Evolutionary conservation across 2,329 filamentous ascomycete species (phyloP), one percentile per base, ranked within the genome.

Genomic region (Myriosclerotinia duriaeana): DNA sequence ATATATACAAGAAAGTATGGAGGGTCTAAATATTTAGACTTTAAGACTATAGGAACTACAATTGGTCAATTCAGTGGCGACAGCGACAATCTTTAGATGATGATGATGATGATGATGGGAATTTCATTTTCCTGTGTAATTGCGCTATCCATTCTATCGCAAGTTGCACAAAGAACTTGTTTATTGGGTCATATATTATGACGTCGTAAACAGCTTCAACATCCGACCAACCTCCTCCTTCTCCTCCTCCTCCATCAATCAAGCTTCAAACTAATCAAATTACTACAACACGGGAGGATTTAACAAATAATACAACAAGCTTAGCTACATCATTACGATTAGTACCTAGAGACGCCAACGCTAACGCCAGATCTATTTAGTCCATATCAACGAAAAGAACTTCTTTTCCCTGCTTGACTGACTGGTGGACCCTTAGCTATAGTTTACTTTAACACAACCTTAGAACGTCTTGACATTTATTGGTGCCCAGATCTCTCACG

Each of bases 371-470:
- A 38, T 36, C 34, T 36, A 63, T 55, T 46, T 17, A 34, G 50
- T 15, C 30, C 26, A 64, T 40, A 64, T 64, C 50, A 56, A 44
- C 50, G 17, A 20, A 56, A 64, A 22, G 26, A 34, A 42, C 50
- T 46, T 64, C 17, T 17, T 64, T 46, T 64, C 61, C 50, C 38
- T 55, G 50, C 61, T 64, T 34, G 30, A 36, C 30, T 34, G 30
- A 36, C 30, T 34, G 30, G 30, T 34, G 30, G 30, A 34, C 30
- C 30, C 6, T 6, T 6, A 34, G 30, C 30, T 34, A 34, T 56
- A 36, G 38, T 46, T 17, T 17, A 30, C 14, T 64, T 26, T 36
- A 34, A 7, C 26, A 42, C n/a, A n/a, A n/a, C n/a, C n/a, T n/a
- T n/a, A n/a, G n/a, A n/a, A 11, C 36, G 22, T 22, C 20, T 55